These are phyloP conservation scores for Anthostomella pinea DNA, from an alignment of 2,329 filamentous ascomycete genomes.

Conservation along the genomic window DNA sequence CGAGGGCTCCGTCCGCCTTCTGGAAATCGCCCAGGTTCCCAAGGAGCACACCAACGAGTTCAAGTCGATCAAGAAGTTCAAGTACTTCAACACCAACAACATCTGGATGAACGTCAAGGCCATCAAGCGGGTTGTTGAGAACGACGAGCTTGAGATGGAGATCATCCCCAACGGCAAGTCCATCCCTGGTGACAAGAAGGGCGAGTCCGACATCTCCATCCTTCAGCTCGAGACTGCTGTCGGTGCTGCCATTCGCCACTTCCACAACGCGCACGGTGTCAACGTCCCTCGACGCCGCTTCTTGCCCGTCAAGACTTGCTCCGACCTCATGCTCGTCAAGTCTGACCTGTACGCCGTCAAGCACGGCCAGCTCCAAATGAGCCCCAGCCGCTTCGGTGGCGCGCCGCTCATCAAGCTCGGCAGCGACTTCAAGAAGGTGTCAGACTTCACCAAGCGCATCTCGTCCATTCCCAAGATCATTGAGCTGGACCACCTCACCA, in stretches of 20 bases:
- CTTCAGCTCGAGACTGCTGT: constrained; percentile 98
- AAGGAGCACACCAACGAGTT: constrained; percentile 99
- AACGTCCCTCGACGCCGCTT: constrained; percentile 97
- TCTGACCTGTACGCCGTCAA: constrained; percentile 98
- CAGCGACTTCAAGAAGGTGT: constrained; percentile 99
- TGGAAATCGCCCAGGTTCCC: constrained; percentile 98
- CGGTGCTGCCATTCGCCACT: constrained; percentile 97
- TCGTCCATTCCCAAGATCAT: constrained; percentile 86
- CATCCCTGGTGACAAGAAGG: constrained; percentile 98
- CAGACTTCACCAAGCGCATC: constrained; percentile 88
- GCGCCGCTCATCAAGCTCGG: constrained; percentile 98
- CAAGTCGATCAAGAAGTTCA: constrained; percentile 99
- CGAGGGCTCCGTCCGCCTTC: constrained; percentile 91
- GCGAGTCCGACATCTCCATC: constrained; percentile 95
- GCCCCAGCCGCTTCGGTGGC: constrained; percentile 92
- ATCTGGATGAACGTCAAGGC: constrained; percentile 99
- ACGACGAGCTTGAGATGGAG: constrained; percentile 98
- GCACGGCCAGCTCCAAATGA: constrained; percentile 97
- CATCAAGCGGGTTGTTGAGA: constrained; percentile 98
- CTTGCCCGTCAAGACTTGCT: constrained; percentile 99
- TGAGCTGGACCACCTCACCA: constrained; percentile 91
- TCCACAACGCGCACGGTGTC: constrained; percentile 97
- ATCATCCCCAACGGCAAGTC: constrained; percentile 99
- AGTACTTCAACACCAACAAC: constrained; percentile 99
- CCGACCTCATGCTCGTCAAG: constrained; percentile 99